phyloP scores from a whole-genome alignment of 345 rosid genomes.

The Brassica carinata region DNA sequence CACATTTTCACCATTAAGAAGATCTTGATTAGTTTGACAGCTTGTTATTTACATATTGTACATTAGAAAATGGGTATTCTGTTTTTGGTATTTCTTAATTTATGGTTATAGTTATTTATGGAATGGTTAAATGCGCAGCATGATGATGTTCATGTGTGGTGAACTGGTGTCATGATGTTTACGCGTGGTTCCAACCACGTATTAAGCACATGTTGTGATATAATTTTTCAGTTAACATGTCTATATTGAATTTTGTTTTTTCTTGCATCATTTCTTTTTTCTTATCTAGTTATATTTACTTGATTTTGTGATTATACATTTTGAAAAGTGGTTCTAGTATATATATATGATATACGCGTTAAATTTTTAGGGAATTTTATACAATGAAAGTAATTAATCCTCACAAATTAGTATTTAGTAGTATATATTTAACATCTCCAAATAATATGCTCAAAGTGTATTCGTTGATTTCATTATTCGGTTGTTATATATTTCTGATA shows the following conservation, averaged over 20 bases:
- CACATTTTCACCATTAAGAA: background rate
- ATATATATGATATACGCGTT: background rate
- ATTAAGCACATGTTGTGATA: background rate
- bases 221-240: background rate
- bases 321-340: background rate
- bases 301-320: background rate
- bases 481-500: background rate
- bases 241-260: background rate
- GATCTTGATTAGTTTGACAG: background rate
- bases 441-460: background rate
- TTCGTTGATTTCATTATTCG: background rate
- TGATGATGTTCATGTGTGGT: background rate
- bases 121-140: background rate
- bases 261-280: background rate
- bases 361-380: background rate
- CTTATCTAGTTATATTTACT: background rate
- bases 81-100: background rate
- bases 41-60: background rate
- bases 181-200: background rate
- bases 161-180: background rate
- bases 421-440: background rate
- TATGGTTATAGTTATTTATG: background rate
- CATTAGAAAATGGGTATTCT: background rate
- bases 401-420: background rate
- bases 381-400: background rate